Percentiles rank a stretch among this genome's conserved stretches.
phyloP scores from a whole-genome alignment of 495 filamentous ascomycete genomes.

The Polyplosphaeria fusca region DNA sequence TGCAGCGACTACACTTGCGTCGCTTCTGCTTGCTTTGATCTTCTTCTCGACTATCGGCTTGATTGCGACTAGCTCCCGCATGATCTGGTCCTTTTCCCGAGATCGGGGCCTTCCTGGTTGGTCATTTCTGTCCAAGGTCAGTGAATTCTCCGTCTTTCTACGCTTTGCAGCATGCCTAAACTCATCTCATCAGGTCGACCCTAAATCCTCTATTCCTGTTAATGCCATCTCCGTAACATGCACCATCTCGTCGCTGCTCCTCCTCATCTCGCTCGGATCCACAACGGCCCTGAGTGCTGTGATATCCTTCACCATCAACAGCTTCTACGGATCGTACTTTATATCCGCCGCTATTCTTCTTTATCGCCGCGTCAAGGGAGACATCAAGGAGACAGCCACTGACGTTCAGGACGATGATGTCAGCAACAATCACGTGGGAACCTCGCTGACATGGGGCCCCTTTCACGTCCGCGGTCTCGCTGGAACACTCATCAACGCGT shows the following conservation, averaged over 20 bases:
- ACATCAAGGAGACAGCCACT: too few relatives aligned
- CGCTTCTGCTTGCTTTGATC: constrained; percentile 29
- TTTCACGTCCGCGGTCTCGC: too few relatives aligned
- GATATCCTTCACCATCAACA: constrained; percentile 23
- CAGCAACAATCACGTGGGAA: too few relatives aligned
- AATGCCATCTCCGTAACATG: constrained; percentile 24
- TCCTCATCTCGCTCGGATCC: constrained; percentile 34
- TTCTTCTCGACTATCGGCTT: constrained; percentile 31
- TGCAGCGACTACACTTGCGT: constrained; percentile 19
- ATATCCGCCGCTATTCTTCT: constrained; percentile 1
- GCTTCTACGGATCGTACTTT: constrained; percentile 23
- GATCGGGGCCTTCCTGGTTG: constrained; percentile 46
- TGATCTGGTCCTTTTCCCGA: constrained; percentile 36
- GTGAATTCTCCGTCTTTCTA: constrained; percentile 10
- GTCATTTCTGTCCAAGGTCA: constrained; percentile 24
- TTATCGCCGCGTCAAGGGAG: constrained; percentile 1
- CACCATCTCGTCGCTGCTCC: constrained; percentile 21
- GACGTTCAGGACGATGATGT: too few relatives aligned
- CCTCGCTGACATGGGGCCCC: too few relatives aligned
- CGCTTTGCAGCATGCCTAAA: too few relatives aligned
- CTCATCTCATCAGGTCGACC: constrained; percentile 42
- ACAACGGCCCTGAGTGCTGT: constrained; percentile 32
- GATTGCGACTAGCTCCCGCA: constrained; percentile 28
- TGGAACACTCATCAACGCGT: too few relatives aligned
- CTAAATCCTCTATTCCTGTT: constrained; percentile 18